Conservation (phyloP, 2,329 filamentous ascomycete species). For the Neopestalotiopsis clavispora region DNA sequence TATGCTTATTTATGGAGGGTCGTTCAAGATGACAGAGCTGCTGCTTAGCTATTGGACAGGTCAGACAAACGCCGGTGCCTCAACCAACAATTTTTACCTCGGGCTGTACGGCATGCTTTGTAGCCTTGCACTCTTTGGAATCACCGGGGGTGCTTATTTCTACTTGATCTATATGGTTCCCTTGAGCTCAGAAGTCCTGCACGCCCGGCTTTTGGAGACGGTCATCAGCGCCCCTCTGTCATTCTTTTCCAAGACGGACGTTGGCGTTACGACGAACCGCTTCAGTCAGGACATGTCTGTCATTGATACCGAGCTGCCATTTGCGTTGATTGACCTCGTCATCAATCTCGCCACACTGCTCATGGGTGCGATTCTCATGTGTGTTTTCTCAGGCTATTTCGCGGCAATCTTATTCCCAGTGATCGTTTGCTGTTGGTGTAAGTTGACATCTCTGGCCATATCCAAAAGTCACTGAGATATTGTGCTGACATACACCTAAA, state of each 20-base stretch:
- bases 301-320: slow-evolving; percentile 5
- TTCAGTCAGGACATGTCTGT: slow-evolving; percentile 18
- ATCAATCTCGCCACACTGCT: background rate
- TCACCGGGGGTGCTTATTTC: slow-evolving; percentile 17
- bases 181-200: slow-evolving; percentile 15
- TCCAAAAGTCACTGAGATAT: background rate
- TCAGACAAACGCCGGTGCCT: background rate
- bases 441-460: background rate
- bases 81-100: background rate
- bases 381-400: background rate
- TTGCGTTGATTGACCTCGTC: background rate
- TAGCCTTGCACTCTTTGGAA: background rate
- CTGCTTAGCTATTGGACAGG: background rate
- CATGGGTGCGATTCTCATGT: slow-evolving; percentile 28
- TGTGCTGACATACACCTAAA: background rate
- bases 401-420: slow-evolving; percentile 28
- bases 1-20: background rate
- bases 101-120: background rate
- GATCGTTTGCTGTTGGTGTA: slow-evolving; percentile 28
- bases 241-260: slow-evolving; percentile 10
- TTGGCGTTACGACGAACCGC: slow-evolving; percentile 10
- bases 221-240: slow-evolving; percentile 1
- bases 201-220: slow-evolving; percentile 1
- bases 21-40: background rate
- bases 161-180: slow-evolving; percentile 11